Evolutionary conservation across 768 basidiomycete genomes (phyloP).

Genomic region (Boletus fagicola): DNA sequence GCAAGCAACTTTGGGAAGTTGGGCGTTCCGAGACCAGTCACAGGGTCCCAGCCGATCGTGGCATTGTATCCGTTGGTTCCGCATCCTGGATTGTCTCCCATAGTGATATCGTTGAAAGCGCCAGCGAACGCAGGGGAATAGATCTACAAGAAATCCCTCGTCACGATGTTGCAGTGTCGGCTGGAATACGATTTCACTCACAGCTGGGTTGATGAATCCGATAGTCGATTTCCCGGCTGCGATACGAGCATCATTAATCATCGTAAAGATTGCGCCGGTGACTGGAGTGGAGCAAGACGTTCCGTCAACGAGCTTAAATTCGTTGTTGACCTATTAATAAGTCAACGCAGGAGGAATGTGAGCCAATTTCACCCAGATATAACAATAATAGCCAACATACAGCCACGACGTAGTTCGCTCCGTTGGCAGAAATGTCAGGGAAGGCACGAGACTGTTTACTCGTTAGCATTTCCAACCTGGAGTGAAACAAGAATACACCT

Average conservation of each 20-base stretch:
- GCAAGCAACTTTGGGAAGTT: slow-evolving; percentile 51
- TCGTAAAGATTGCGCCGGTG: slow-evolving; percentile 33
- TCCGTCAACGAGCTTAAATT: slow-evolving; percentile 33
- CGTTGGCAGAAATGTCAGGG: slow-evolving; percentile 39
- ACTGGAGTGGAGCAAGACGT: slow-evolving; percentile 36
- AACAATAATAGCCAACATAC: slow-evolving; percentile 2
- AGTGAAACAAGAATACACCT: slow-evolving; percentile 14
- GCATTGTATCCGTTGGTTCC: slow-evolving; percentile 30
- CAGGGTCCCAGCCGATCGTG: slow-evolving; percentile 31
- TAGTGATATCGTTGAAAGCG: slow-evolving; percentile 23
- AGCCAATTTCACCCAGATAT: background rate
- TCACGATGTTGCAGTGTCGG: background rate
- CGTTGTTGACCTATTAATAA: slow-evolving; percentile 38
- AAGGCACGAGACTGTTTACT: slow-evolving; percentile 35
- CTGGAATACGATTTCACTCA: slow-evolving; percentile 34
- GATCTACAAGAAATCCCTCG: slow-evolving; percentile 10
- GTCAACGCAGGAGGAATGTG: background rate
- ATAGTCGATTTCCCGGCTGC: slow-evolving; percentile 33
- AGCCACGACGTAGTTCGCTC: slow-evolving; percentile 32
- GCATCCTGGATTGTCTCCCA: slow-evolving; percentile 27
- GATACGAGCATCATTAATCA: slow-evolving; percentile 39
- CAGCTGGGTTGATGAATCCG: slow-evolving; percentile 45
- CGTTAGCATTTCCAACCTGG: slow-evolving; percentile 31
- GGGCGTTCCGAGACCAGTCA: slow-evolving; percentile 37
- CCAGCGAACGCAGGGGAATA: slow-evolving; percentile 17